Evolutionary conservation across 2,329 filamentous ascomycete genomes (phyloP), one percentile per base, ranked within the genome.

Genomic region (Septoria linicola): DNA sequence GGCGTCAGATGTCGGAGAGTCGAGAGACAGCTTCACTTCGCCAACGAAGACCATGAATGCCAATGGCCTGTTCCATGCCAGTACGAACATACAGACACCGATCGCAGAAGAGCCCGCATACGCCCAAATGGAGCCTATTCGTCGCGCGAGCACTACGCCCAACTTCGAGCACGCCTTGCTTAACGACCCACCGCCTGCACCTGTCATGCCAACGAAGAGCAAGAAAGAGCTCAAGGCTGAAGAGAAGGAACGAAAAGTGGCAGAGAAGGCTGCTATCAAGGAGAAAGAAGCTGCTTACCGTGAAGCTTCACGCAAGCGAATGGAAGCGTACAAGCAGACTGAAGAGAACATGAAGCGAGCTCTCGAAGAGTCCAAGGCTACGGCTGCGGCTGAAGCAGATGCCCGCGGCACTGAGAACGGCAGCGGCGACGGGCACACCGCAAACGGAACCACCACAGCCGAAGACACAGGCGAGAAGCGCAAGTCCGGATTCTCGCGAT

Each of bases 71-170:
- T 63, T 65, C 41, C 61, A 63, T 42, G 59, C 58, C 62, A 62
- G 67, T 63, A 52, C 51, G 5, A 50, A 54, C 17, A 21, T 54
- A 3, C 51, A 49, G 8, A 46, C 46, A 31, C 46, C 51, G 3
- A 54, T 54, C n/a, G 25, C 31, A 17, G 51, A 49, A 35, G 51
- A 54, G 31, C 30, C 35, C 7, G n/a, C 17, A 5, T 43, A 30
- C 14, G 36, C 37, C 52, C 71, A 67, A 43, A 80, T 85, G 63
- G 73, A 76, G 8, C 80, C 74, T 20, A 74, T 92, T 6, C 81
- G 84, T 17, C 85, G 89, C 62, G 81, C 83, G 7, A 75, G 77
- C 17, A 88, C 87, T 1, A 82, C 84, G 1, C 85, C 84, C 1
- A 65, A 70, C 32, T 46, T 50, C 42, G 35, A 41, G 8, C 25